Conservation (phyloP, 1,284 basidiomycete species). For the Omphalotus olearius region DNA sequence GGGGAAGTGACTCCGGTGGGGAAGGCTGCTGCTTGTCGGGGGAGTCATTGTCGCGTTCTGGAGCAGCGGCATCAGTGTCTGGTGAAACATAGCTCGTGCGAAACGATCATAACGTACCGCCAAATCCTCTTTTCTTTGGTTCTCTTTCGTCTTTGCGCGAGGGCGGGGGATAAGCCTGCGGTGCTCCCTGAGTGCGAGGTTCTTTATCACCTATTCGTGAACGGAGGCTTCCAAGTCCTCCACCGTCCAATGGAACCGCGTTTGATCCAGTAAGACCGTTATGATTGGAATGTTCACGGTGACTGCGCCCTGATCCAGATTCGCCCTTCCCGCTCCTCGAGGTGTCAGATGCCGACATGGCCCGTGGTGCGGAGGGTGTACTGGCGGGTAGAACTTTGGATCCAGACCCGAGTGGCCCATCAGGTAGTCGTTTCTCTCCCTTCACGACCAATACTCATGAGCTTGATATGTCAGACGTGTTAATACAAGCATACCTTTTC, state of each 20-base stretch:
- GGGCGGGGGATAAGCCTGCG: slow-evolving; percentile 35
- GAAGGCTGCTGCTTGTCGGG: slow-evolving; percentile 21
- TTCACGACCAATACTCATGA: slow-evolving; percentile 41
- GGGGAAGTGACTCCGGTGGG: slow-evolving; percentile 17
- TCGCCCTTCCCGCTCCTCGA: slow-evolving; percentile 36
- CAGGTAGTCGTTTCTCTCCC: slow-evolving; percentile 3
- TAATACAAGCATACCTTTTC: slow-evolving; percentile 49
- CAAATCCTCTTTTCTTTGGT: slow-evolving; percentile 59
- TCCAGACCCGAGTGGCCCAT: background rate
- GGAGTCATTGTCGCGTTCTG: slow-evolving; percentile 50
- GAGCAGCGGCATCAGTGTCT: slow-evolving; percentile 16
- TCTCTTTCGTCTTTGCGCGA: slow-evolving; percentile 54
- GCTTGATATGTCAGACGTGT: slow-evolving; percentile 24
- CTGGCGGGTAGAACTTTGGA: slow-evolving; percentile 48
- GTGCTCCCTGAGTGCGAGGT: slow-evolving; percentile 32
- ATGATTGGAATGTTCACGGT: slow-evolving; percentile 23
- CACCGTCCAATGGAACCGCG: slow-evolving; percentile 21
- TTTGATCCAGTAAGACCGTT: slow-evolving; percentile 22
- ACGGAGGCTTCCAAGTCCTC: slow-evolving; percentile 45
- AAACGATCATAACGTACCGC: slow-evolving; percentile 42
- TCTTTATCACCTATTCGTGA: slow-evolving; percentile 66
- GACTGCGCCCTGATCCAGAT: slow-evolving; percentile 28
- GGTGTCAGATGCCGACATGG: slow-evolving; percentile 50
- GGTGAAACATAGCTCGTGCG: slow-evolving; percentile 1
- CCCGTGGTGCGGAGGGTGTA: slow-evolving; percentile 68